Conservation (phyloP, 208 protist species). For the Trypanosoma boissoni region DNA sequence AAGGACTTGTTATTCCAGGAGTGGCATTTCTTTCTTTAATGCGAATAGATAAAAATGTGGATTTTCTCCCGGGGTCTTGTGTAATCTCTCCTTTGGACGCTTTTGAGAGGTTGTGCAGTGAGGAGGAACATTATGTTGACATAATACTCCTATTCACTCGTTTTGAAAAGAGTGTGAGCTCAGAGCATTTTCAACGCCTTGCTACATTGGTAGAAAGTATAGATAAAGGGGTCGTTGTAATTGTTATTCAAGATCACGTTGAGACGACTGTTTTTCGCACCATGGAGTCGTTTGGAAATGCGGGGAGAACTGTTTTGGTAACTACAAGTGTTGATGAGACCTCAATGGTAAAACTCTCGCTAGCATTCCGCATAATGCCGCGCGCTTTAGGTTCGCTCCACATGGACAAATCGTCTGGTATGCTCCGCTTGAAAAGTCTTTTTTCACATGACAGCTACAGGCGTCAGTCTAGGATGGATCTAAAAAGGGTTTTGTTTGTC, state of each 20-base stretch:
- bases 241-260: slow-evolving; percentile 45
- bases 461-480: not conserved
- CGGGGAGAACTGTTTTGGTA: slow-evolving; percentile 39
- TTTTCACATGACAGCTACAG: not conserved
- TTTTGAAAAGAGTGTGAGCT: slow-evolving; percentile 7
- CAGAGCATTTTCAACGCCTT: slow-evolving; percentile 10
- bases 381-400: slow-evolving; percentile 19
- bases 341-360: slow-evolving; percentile 44
- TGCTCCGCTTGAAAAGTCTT: slow-evolving; percentile 5
- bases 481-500: slow-evolving; percentile 10
- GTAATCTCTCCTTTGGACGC: slow-evolving; percentile 10
- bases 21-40: slow-evolving; percentile 16
- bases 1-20: slow-evolving; percentile 22
- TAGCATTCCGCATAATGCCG: slow-evolving; percentile 45
- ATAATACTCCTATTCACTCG: slow-evolving; percentile 43
- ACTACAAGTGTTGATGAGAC: slow-evolving; percentile 44
- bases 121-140: slow-evolving; percentile 22
- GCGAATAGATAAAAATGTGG: not conserved
- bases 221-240: slow-evolving; percentile 28
- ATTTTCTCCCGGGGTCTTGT: slow-evolving; percentile 5
- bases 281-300: slow-evolving; percentile 44
- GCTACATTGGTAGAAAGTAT: slow-evolving; percentile 9
- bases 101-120: slow-evolving; percentile 9
- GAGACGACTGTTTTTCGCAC: slow-evolving; percentile 22
- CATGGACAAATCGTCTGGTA: not conserved